A percentile compares a stretch with the other conserved stretches of the same genome.
phyloP scores from a whole-genome alignment of 2,329 filamentous ascomycete genomes.

The Trichoderma koningiopsis region DNA sequence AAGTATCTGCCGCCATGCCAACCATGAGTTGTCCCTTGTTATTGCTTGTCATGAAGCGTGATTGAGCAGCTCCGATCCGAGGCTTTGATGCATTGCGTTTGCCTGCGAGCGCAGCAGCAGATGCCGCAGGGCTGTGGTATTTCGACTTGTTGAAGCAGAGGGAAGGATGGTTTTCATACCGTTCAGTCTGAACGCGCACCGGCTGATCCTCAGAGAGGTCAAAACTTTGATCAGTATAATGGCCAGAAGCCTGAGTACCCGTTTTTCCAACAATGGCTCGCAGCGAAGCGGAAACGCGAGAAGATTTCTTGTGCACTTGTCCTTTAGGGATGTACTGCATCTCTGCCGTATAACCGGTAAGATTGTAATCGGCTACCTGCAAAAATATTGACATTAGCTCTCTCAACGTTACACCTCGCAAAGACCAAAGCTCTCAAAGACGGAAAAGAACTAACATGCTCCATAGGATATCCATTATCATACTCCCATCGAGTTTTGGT shows the following conservation, averaged over 20 bases:
- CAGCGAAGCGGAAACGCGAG: not conserved
- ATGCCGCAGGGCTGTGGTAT: not conserved
- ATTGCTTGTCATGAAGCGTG: constrained; percentile 24
- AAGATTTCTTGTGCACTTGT: not conserved
- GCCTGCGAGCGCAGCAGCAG: not conserved
- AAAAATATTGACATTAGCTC: not conserved
- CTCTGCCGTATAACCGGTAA: not conserved
- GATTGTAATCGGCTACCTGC: not conserved
- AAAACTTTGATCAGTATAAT: not conserved
- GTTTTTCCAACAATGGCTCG: not conserved
- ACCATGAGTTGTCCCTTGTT: constrained; percentile 15
- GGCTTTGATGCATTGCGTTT: constrained; percentile 8
- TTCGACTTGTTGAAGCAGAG: not conserved
- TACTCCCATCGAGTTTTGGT: constrained; percentile 10
- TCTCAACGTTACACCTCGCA: not conserved
- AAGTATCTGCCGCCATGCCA: constrained; percentile 10
- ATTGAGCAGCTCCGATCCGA: constrained; percentile 17
- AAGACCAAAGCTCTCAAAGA: not conserved
- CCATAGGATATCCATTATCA: constrained; percentile 6
- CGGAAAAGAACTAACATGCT: not conserved
- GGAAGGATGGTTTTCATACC: constrained; percentile 5
- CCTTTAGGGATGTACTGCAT: constrained; percentile 2
- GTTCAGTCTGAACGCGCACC: not conserved
- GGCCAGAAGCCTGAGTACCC: not conserved
- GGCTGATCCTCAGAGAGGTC: not conserved